Evolutionary conservation across 345 rosid species (phyloP).

Genomic region (Syzygium aqueum): DNA sequence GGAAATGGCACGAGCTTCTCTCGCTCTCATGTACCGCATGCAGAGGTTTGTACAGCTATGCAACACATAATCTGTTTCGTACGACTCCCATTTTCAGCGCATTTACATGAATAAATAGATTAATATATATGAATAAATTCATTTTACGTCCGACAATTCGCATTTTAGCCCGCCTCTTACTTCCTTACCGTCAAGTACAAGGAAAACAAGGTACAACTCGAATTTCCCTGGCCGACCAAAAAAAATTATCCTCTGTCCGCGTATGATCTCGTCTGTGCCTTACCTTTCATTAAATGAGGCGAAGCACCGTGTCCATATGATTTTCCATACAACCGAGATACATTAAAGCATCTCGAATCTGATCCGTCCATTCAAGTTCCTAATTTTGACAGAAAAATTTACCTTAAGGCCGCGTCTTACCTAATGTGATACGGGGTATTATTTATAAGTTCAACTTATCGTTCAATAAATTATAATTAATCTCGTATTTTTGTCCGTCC

Average conservation of each 20-base stretch:
- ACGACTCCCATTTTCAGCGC: not conserved
- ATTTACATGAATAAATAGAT: not conserved
- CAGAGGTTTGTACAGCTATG: not conserved
- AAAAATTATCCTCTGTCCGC: too few relatives aligned
- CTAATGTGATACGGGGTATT: too few relatives aligned
- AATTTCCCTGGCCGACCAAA: not conserved
- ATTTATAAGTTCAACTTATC: rapidly evolving
- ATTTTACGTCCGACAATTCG: not conserved
- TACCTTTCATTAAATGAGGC: not conserved
- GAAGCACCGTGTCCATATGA: rapidly evolving
- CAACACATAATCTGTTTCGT: not conserved
- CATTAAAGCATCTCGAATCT: not conserved
- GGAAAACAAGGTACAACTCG: not conserved
- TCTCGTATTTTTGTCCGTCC: not conserved
- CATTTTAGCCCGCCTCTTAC: not conserved
- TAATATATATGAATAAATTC: not conserved
- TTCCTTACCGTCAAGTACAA: not conserved
- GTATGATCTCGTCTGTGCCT: not conserved
- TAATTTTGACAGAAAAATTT: rapidly evolving
- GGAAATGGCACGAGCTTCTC: not conserved
- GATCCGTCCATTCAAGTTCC: rapidly evolving
- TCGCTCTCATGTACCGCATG: not conserved
- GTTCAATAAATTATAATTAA: not conserved
- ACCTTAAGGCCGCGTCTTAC: rapidly evolving
- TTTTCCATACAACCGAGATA: not conserved